These are phyloP conservation scores for Aegilops tauschii DNA, from an alignment of 176 grass and related monocot genomes.

Conservation along the genomic window DNA sequence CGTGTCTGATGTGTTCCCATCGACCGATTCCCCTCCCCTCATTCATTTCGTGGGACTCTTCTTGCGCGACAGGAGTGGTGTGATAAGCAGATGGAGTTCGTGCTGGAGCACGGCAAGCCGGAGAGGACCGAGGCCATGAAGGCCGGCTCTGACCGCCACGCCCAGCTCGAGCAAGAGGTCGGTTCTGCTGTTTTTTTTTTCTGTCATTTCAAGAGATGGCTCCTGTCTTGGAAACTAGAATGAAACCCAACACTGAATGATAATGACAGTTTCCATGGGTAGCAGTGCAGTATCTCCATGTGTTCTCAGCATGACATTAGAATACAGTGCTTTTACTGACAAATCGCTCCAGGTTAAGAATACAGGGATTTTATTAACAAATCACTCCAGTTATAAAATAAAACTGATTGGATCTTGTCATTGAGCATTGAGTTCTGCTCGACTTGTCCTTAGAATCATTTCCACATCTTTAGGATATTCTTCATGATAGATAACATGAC, in stretches of 20 bases:
- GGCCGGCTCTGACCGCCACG: conserved; percentile 72
- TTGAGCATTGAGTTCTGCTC: background rate
- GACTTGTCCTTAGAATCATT: background rate
- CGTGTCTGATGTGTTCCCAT: background rate
- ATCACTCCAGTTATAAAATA: background rate
- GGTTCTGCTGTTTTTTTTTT: background rate
- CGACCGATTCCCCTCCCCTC: background rate
- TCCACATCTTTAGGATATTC: background rate
- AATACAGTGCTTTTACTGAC: background rate
- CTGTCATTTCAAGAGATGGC: background rate
- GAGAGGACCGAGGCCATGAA: conserved; percentile 76
- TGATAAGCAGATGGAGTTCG: conserved; percentile 92
- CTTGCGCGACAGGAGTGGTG: conserved; percentile 78
- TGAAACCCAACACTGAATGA: background rate
- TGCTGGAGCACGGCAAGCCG: conserved; percentile 55
- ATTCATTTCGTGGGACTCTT: background rate
- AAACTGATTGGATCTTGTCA: background rate
- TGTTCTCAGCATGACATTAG: background rate
- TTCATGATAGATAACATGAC: background rate
- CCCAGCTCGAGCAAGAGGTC: conserved; percentile 89
- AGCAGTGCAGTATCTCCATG: background rate
- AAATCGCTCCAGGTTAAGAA: background rate
- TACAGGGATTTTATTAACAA: background rate
- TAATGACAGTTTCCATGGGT: background rate
- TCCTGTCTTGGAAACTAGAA: background rate